Conservation (phyloP, 169 alveolate species). For the Toxoplasma gondii region DNA sequence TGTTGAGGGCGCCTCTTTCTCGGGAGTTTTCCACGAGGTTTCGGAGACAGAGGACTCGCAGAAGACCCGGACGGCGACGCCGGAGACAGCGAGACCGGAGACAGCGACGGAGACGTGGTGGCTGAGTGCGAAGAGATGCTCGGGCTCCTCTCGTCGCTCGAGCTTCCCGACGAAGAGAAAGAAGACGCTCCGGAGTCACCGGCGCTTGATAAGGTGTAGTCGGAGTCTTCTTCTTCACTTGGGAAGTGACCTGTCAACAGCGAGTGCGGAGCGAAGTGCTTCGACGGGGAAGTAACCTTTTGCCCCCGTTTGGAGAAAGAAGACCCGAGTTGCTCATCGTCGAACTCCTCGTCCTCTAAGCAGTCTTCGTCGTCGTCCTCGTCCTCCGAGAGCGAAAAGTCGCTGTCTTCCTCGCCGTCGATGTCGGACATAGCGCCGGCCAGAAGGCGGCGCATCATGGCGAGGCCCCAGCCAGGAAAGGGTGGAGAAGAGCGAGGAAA, state of each 20-base stretch:
- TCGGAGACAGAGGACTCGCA: too few species aligned
- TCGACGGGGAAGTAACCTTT: too few species aligned
- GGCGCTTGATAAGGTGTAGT: background rate
- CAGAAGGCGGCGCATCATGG: slow-evolving; percentile 27
- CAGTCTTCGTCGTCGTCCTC: background rate
- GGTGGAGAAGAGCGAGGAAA: background rate
- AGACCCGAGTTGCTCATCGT: background rate
- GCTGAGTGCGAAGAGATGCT: background rate
- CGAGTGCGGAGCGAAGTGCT: background rate
- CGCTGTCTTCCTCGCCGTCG: slow-evolving; percentile 28
- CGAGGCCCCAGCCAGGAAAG: slow-evolving; percentile 21
- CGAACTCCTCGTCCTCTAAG: background rate
- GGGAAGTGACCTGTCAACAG: slow-evolving; percentile 3
- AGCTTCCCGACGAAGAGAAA: background rate
- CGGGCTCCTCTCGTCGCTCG: background rate
- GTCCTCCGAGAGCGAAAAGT: slow-evolving; percentile 7
- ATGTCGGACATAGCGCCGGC: slow-evolving; percentile 23
- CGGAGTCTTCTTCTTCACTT: background rate
- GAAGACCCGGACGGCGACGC: too few species aligned
- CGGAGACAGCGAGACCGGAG: background rate
- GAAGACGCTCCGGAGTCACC: background rate
- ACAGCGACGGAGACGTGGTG: background rate
- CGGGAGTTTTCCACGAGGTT: too few species aligned
- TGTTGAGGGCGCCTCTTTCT: too few species aligned
- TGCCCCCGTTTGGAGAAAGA: too few species aligned